phyloP scores from a whole-genome alignment of 306 rosid genomes.

The Castanopsis chinensis region DNA sequence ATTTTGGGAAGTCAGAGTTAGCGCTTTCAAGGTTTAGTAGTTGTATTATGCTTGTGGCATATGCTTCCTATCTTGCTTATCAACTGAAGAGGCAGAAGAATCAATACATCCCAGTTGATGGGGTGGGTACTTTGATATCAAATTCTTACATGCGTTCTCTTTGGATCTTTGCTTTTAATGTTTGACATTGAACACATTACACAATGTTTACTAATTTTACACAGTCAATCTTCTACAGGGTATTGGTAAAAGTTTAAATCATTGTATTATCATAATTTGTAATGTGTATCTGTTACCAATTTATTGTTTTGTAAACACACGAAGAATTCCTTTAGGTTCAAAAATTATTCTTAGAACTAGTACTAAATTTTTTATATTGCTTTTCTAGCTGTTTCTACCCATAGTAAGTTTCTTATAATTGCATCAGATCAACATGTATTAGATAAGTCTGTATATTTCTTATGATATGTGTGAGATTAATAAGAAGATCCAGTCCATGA shows the following conservation, averaged over 20 bases:
- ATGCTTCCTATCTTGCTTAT: slow-evolving; percentile 70
- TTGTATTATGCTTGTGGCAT: slow-evolving; percentile 68
- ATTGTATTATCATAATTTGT: not conserved
- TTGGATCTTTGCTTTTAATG: slow-evolving; percentile 49
- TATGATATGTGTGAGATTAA: not conserved
- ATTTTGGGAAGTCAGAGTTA: slow-evolving; percentile 61
- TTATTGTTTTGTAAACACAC: not conserved
- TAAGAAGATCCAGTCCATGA: not conserved
- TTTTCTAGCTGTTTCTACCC: not conserved
- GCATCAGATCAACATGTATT: not conserved
- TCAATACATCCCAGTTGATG: slow-evolving; percentile 46
- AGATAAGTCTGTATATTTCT: not conserved
- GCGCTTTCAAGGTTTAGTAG: slow-evolving; percentile 71
- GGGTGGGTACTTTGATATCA: slow-evolving; percentile 37
- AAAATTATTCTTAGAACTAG: not conserved
- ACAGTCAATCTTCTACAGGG: not conserved
- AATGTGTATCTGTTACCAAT: not conserved
- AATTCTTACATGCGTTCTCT: slow-evolving; percentile 34
- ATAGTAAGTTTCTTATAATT: not conserved
- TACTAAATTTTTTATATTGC: not conserved
- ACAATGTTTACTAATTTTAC: not conserved
- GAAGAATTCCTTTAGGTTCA: not conserved
- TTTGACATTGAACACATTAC: slow-evolving; percentile 10
- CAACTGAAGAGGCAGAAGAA: slow-evolving; percentile 56
- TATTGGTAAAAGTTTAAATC: not conserved